A percentile compares a stretch with the other conserved stretches of the same genome.
Evolutionary conservation across 2,329 filamentous ascomycete genomes (phyloP).

Genomic region (Dothiorella sarmentorum): DNA sequence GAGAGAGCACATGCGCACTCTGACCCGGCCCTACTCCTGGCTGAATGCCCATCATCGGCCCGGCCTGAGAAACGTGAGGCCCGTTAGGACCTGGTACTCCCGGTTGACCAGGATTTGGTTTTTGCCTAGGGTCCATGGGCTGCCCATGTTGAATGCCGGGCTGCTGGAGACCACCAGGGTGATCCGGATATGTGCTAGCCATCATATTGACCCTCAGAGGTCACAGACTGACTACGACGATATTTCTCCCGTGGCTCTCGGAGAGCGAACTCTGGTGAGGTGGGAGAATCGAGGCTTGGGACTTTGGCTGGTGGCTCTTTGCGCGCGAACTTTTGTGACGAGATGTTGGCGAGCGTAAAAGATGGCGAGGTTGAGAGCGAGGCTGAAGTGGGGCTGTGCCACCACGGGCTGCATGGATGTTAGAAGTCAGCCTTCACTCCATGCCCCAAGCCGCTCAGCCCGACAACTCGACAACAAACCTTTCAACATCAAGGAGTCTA

Average conservation of each 20-base stretch:
- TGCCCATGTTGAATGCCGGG: conserved; percentile 64
- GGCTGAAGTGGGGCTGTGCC: too few species aligned
- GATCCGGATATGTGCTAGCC: conserved; percentile 63
- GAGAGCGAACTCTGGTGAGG: conserved; percentile 11
- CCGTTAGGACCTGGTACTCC: conserved; percentile 68
- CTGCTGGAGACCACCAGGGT: conserved; percentile 69
- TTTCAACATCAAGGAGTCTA: too few species aligned
- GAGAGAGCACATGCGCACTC: conserved; percentile 68
- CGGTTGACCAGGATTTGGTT: conserved; percentile 68
- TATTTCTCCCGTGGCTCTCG: conserved; percentile 6
- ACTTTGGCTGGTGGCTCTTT: too few species aligned
- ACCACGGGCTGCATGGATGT: too few species aligned
- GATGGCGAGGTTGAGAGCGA: too few species aligned
- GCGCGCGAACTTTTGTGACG: too few species aligned
- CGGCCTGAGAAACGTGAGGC: conserved; percentile 67
- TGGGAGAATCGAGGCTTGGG: too few species aligned
- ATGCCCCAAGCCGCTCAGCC: too few species aligned
- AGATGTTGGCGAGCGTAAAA: too few species aligned
- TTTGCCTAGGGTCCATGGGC: conserved; percentile 61
- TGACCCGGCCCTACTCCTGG: conserved; percentile 57
- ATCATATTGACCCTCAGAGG: conserved; percentile 56
- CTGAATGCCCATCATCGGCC: conserved; percentile 75
- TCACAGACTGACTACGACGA: conserved; percentile 3
- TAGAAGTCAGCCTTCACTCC: too few species aligned
- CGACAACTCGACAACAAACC: too few species aligned